Conservation (phyloP, 2,329 filamentous ascomycete genomes). For the Ophiostoma perfectum region DNA sequence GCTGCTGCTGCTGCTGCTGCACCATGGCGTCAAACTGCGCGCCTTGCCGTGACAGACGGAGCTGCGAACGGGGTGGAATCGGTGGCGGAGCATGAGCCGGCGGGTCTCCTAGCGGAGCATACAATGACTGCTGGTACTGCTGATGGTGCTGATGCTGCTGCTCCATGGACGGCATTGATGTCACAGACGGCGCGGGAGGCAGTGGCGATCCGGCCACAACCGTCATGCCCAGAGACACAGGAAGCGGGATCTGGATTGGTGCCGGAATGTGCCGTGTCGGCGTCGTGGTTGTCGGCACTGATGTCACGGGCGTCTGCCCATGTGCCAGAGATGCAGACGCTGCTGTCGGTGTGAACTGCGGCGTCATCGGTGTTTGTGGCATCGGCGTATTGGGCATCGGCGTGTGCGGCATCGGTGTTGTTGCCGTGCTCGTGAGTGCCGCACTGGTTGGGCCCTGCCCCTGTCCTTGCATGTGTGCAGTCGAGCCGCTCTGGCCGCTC, state of each 20-base stretch:
- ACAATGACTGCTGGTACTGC: slow-evolving; percentile 24
- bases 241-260: slow-evolving; percentile 16
- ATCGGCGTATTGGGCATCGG: slow-evolving; percentile 34
- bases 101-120: slow-evolving; percentile 15
- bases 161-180: slow-evolving; percentile 14
- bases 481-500: neutral
- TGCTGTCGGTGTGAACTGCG: slow-evolving; percentile 39
- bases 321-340: slow-evolving; percentile 5
- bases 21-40: neutral
- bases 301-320: slow-evolving; percentile 1
- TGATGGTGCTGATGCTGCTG: slow-evolving; percentile 23
- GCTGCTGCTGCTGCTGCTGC: slow-evolving; percentile 14
- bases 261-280: slow-evolving; percentile 8
- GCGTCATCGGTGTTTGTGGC: slow-evolving; percentile 36
- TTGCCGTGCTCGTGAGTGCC: neutral
- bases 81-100: slow-evolving; percentile 18
- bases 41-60: slow-evolving; percentile 10
- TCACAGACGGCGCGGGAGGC: neutral
- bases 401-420: slow-evolving; percentile 8
- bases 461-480: slow-evolving; percentile 26
- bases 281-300: neutral
- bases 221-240: slow-evolving; percentile 18
- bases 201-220: neutral
- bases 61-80: slow-evolving; percentile 16
- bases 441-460: slow-evolving; percentile 37